Conservation (phyloP, 2,329 filamentous ascomycete species). For the Trichoderma sp. region DNA sequence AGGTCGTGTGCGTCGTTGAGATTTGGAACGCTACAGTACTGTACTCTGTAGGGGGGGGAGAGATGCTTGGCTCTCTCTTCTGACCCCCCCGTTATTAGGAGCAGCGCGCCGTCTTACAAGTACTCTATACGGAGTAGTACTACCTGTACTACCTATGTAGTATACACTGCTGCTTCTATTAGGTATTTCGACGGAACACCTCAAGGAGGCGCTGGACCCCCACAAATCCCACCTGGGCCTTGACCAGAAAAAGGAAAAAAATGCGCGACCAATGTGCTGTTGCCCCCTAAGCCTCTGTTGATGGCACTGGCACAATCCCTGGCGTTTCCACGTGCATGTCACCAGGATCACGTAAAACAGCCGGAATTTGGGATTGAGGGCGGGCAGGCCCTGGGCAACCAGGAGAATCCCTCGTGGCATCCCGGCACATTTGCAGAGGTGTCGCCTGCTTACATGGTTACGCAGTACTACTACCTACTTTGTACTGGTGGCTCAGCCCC, state of each 20-base stretch:
- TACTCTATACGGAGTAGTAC: no score
- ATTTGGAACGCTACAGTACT: background rate
- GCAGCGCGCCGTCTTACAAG: background rate
- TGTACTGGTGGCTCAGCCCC: background rate
- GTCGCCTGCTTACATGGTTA: no score
- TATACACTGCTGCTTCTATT: background rate
- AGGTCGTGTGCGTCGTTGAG: background rate
- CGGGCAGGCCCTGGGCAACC: background rate
- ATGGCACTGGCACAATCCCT: slow-evolving; percentile 8
- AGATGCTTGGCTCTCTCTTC: background rate
- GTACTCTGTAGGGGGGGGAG: no score
- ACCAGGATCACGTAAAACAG: slow-evolving; percentile 17
- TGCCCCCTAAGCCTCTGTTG: background rate
- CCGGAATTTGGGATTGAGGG: slow-evolving; percentile 6
- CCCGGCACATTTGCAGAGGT: slow-evolving; percentile 12
- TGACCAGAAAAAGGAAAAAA: slow-evolving; percentile 18
- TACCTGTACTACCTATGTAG: no score
- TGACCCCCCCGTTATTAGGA: background rate
- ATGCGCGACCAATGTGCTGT: slow-evolving; percentile 12
- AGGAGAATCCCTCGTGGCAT: slow-evolving; percentile 20
- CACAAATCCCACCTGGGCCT: background rate
- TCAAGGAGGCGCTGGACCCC: background rate
- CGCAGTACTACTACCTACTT: no score
- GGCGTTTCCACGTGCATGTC: slow-evolving; percentile 18
- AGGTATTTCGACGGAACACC: background rate